These are phyloP conservation scores for Setomelanomma holmii DNA, from an alignment of 2,329 filamentous ascomycete species.

Conservation along the genomic window DNA sequence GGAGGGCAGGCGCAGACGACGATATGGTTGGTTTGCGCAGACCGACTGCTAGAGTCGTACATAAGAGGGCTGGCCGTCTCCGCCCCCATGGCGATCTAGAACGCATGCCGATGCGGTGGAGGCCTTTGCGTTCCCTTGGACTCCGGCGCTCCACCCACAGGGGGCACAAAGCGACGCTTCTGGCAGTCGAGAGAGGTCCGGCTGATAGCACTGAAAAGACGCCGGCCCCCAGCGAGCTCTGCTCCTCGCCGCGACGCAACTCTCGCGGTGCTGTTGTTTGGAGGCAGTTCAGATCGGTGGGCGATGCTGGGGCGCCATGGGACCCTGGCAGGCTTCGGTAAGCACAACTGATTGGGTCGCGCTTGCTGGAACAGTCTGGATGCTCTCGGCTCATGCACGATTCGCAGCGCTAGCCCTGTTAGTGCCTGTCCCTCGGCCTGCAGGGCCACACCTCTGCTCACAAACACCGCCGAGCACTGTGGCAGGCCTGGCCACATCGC, in stretches of 20 bases:
- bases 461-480: background rate
- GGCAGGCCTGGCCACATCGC: background rate
- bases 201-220: background rate
- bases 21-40: constrained; percentile 36
- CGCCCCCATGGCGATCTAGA: constrained; percentile 41
- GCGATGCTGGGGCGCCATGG: background rate
- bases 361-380: constrained; percentile 30
- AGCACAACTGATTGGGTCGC: constrained; percentile 18
- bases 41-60: constrained; percentile 25
- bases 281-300: background rate
- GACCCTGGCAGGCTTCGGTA: constrained; percentile 7
- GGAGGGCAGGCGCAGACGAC: constrained; percentile 28
- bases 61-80: constrained; percentile 32
- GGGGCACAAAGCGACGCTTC: background rate
- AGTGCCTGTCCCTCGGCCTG: constrained; percentile 3
- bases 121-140: constrained; percentile 28
- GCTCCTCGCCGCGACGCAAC: background rate
- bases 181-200: background rate
- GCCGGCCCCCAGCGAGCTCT: background rate
- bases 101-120: constrained; percentile 34
- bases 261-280: no score
- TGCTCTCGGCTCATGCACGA: constrained; percentile 25
- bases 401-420: constrained; percentile 23
- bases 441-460: background rate
- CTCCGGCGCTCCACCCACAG: constrained; percentile 1